phyloP scores from a whole-genome alignment of 441 rosid species.

The Populus tomentosa region DNA sequence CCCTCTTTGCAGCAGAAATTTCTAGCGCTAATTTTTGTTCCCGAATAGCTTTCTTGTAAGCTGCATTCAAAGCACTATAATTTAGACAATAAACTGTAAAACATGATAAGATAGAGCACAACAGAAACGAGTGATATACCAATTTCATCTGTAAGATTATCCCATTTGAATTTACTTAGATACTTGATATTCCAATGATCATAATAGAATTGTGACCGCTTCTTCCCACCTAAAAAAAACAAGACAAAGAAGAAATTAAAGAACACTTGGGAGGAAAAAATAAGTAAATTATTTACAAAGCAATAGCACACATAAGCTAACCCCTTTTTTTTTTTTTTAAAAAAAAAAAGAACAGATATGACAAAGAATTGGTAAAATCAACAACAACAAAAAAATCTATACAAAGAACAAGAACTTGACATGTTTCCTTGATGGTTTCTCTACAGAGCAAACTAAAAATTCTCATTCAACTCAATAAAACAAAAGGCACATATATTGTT shows the following conservation, averaged over 20 bases:
- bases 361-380: neutral
- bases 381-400: neutral
- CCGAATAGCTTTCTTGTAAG: constrained; percentile 68
- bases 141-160: constrained; percentile 81
- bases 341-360: neutral
- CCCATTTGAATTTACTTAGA: constrained; percentile 95
- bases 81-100: constrained; percentile 15
- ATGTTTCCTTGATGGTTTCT: neutral
- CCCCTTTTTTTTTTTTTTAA: neutral
- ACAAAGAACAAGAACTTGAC: neutral
- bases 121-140: constrained; percentile 37
- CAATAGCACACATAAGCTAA: neutral
- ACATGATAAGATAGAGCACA: constrained; percentile 4
- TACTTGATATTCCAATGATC: constrained; percentile 96
- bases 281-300: neutral
- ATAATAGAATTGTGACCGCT: constrained; percentile 66
- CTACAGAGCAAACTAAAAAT: neutral
- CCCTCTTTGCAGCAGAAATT: constrained; percentile 86
- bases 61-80: constrained; percentile 38
- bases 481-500: neutral
- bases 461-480: neutral
- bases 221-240: constrained; percentile 65
- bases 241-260: neutral
- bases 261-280: neutral
- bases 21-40: constrained; percentile 83